Percentiles rank a stretch among this genome's conserved stretches.
phyloP scores from a whole-genome alignment of 345 rosid species.

The Pseudoturritis turrita region DNA sequence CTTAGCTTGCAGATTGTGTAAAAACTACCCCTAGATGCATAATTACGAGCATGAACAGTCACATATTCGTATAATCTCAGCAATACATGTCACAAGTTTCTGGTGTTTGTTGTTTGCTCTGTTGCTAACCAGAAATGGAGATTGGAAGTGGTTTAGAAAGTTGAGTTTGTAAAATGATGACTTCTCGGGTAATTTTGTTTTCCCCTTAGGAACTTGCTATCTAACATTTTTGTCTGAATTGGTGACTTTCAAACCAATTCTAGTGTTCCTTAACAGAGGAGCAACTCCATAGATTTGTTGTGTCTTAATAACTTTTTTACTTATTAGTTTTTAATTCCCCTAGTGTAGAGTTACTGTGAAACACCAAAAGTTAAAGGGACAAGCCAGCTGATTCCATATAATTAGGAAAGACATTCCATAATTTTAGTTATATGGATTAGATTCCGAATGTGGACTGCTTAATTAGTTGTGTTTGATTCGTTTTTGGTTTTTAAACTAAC shows the following conservation, averaged over 20 bases:
- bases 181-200: background rate
- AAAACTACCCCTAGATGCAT: background rate
- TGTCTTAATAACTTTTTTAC: background rate
- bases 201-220: background rate
- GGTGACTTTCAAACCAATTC: constrained; percentile 31
- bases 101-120: background rate
- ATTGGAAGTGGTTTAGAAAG: background rate
- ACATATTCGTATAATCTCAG: background rate
- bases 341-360: constrained; percentile 14
- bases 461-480: background rate
- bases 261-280: constrained; percentile 54
- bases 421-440: background rate
- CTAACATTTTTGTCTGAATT: background rate
- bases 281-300: constrained; percentile 34
- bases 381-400: constrained; percentile 38
- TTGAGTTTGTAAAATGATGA: constrained; percentile 30
- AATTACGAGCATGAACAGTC: background rate
- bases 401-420: constrained; percentile 14
- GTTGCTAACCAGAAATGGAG: background rate
- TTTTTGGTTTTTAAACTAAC: background rate
- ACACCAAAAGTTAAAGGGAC: constrained; percentile 51
- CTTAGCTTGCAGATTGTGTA: constrained; percentile 12
- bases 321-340: background rate
- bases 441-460: background rate
- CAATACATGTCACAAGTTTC: background rate